Evolutionary conservation across 805 yeast species (phyloP), one percentile per base, ranked within the genome.

Genomic region (Yamadazyma takamatsuzukensis): DNA sequence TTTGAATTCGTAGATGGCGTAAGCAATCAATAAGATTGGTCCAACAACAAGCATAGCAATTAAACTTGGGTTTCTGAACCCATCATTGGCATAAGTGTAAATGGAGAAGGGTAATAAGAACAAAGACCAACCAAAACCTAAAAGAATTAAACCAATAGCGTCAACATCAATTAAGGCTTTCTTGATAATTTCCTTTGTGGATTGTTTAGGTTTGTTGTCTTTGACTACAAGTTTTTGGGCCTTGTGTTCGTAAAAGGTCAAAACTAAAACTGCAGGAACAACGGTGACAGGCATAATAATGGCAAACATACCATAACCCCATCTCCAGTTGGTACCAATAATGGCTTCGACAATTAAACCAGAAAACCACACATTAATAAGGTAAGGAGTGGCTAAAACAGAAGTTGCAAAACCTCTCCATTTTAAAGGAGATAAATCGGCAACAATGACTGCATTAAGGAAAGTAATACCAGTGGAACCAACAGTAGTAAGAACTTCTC

Each of bases 301-400:
- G 17, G 68, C 62, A 54, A 72, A 72, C 56, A 70, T 59, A 35
- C 74, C 75, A 41, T 64, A 70, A 21, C 76, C 78, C 71, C 73
- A 67, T 51, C 76, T 61, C 78, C 78, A 74, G 27, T 65, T 60
- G 16, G 40, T 42, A 24, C 41, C 39, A 10, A 55, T 43, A 15
- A 69, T 47, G 19, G 53, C 50, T 4, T 48, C 44, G 8, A 49
- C 64, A 36, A 64, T 63, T 6, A 47, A 53, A 35, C 71, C 72
- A 12, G 68, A 47, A 34, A 62, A 48, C 73, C 71, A 69, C 13
- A 61, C 53, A 27, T 57, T 69, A 36, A 59, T 53, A 36, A 68
- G 43, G 41, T 54, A 69, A n/a, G 75, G 75, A 8, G 64, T 38
- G n/a, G 58, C 32, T 13, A 63, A 39, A 13, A 50, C 15, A 25